phyloP scores from a whole-genome alignment of 495 filamentous ascomycete genomes.

The Penicillium ochrochloron region DNA sequence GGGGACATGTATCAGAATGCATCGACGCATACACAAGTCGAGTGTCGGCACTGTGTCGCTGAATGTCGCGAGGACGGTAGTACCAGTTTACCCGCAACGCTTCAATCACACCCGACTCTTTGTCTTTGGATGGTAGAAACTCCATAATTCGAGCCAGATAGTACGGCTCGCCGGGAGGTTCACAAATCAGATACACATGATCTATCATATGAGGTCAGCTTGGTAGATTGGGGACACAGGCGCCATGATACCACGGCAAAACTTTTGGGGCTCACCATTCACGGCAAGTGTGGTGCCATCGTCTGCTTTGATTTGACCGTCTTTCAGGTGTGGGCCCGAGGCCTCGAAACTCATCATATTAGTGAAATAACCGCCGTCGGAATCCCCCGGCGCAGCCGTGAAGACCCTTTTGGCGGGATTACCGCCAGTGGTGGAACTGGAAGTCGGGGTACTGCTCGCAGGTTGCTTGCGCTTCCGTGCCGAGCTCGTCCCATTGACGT shows the following conservation, averaged over 20 bases:
- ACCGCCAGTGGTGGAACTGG: constrained; percentile 35
- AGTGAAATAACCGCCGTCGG: constrained; percentile 51
- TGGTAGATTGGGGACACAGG: background rate
- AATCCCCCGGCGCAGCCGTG: constrained; percentile 48
- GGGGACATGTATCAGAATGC: constrained; percentile 95
- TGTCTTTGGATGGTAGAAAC: constrained; percentile 81
- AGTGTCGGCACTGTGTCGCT: constrained; percentile 85
- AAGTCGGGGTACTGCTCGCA: constrained; percentile 53
- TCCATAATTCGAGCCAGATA: constrained; percentile 98
- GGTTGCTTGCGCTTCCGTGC: constrained; percentile 83
- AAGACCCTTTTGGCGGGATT: constrained; percentile 51
- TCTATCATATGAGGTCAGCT: constrained; percentile 57
- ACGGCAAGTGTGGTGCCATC: constrained; percentile 82
- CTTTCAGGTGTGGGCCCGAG: constrained; percentile 66
- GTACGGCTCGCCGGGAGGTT: constrained; percentile 97
- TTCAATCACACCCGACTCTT: constrained; percentile 75
- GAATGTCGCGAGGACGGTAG: constrained; percentile 94
- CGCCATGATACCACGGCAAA: constrained; percentile 20
- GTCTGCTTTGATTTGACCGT: constrained; percentile 84
- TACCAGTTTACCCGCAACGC: constrained; percentile 96
- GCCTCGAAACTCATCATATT: constrained; percentile 90
- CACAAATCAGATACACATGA: constrained; percentile 95
- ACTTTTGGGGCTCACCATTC: constrained; percentile 71
- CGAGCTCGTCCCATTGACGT: constrained; percentile 40
- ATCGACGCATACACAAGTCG: constrained; percentile 92